phyloP scores from a whole-genome alignment of 2,329 filamentous ascomycete genomes.

The Dactylellina cionopaga region DNA sequence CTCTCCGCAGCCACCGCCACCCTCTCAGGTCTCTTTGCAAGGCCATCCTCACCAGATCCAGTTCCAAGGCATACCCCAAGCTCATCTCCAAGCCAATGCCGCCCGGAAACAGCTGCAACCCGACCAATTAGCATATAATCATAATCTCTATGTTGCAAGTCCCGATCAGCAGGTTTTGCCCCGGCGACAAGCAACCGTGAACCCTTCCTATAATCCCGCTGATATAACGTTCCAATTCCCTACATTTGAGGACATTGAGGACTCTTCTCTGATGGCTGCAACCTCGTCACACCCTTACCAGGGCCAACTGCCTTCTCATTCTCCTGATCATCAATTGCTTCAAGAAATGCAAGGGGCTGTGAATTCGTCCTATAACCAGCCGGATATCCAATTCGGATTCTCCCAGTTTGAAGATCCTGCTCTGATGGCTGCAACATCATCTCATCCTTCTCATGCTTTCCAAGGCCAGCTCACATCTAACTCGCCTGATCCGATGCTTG shows the following conservation, averaged over 20 bases:
- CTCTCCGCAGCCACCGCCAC: constrained; percentile 25
- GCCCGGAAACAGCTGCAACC: constrained; percentile 20
- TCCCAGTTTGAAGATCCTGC: constrained; percentile 37
- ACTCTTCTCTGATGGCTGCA: constrained; percentile 9
- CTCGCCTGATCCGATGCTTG: constrained; percentile 49
- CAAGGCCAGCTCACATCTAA: constrained; percentile 49
- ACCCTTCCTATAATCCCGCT: constrained; percentile 41
- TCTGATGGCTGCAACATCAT: constrained; percentile 24
- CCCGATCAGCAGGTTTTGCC: constrained; percentile 44
- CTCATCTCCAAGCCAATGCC: constrained; percentile 22
- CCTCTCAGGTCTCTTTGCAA: constrained; percentile 27
- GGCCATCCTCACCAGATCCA: constrained; percentile 33
- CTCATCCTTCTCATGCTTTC: constrained; percentile 42
- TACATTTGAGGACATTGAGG: constrained; percentile 40
- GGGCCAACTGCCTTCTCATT: constrained; percentile 30
- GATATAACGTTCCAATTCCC: constrained; percentile 45
- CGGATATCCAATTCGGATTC: constrained; percentile 40
- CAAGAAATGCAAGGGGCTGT: constrained; percentile 43
- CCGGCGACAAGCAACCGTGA: constrained; percentile 45
- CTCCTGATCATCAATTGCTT: constrained; percentile 44
- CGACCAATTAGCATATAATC: constrained; percentile 40
- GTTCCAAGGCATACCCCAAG: constrained; percentile 22
- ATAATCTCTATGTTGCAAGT: constrained; percentile 38
- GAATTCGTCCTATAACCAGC: constrained; percentile 31
- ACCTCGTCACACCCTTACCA: constrained; percentile 37